Evolutionary conservation across 495 filamentous ascomycete genomes (phyloP).

Genomic region (Hypoxylon fuscum): DNA sequence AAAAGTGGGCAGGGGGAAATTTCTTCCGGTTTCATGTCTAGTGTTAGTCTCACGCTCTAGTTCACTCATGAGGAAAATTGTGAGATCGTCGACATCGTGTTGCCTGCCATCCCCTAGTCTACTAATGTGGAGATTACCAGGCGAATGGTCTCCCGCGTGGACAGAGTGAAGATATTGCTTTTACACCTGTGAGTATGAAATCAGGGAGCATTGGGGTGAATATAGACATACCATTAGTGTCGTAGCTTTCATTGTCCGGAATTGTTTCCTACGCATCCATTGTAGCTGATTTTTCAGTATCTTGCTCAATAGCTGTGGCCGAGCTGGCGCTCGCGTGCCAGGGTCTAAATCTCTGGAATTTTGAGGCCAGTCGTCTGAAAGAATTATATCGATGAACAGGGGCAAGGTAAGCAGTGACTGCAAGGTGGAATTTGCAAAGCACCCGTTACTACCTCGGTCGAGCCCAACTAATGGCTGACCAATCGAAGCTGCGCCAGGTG

Average conservation of each 20-base stretch:
- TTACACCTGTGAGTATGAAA: slow-evolving; percentile 38
- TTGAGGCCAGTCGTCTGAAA: slow-evolving; percentile 43
- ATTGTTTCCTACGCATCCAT: slow-evolving; percentile 74
- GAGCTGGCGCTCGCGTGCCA: slow-evolving; percentile 75
- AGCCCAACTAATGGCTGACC: slow-evolving; percentile 67
- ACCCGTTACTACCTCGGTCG: slow-evolving; percentile 70
- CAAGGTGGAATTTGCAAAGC: slow-evolving; percentile 90
- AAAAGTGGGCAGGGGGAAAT: too few species aligned
- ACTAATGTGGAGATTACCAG: slow-evolving; percentile 6
- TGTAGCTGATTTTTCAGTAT: slow-evolving; percentile 75
- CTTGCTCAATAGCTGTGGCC: slow-evolving; percentile 80
- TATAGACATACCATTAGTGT: slow-evolving; percentile 71
- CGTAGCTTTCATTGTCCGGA: slow-evolving; percentile 61
- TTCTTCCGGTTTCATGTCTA: too few species aligned
- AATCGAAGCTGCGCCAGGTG: not conserved
- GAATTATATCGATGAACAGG: slow-evolving; percentile 74
- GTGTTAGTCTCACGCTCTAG: slow-evolving; percentile 54
- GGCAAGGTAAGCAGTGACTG: slow-evolving; percentile 83
- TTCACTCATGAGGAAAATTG: slow-evolving; percentile 50
- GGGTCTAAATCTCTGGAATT: slow-evolving; percentile 56
- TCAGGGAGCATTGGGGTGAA: not conserved
- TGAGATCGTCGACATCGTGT: slow-evolving; percentile 57
- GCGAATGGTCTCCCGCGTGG: slow-evolving; percentile 33
- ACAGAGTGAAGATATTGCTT: slow-evolving; percentile 52
- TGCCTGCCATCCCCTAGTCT: slow-evolving; percentile 50